These are phyloP conservation scores for Xylaria multiplex DNA, from an alignment of 2,329 filamentous ascomycete genomes.

Conservation along the genomic window DNA sequence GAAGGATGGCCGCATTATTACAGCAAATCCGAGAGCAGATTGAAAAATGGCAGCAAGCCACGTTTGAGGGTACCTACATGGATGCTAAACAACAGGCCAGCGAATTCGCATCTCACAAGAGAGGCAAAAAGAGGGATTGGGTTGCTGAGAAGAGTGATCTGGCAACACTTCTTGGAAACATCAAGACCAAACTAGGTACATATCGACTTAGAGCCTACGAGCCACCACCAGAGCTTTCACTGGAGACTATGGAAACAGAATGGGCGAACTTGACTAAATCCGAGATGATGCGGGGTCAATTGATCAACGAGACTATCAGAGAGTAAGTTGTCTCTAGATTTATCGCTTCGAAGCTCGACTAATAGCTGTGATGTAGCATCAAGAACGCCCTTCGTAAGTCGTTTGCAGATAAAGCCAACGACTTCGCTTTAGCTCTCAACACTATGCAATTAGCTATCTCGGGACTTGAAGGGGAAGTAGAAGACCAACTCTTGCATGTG, in stretches of 20 bases:
- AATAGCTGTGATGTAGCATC: constrained; percentile 67
- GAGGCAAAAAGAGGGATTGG: constrained; percentile 90
- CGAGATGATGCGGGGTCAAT: constrained; percentile 87
- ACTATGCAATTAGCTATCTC: constrained; percentile 95
- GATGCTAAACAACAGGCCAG: constrained; percentile 89
- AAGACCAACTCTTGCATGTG: constrained; percentile 91
- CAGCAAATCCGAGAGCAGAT: constrained; percentile 78
- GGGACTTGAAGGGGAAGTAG: constrained; percentile 95
- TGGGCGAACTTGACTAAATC: constrained; percentile 83
- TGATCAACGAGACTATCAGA: constrained; percentile 98
- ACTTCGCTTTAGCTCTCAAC: constrained; percentile 94
- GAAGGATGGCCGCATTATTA: constrained; percentile 85
- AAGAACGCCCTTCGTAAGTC: constrained; percentile 92
- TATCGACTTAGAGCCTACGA: constrained; percentile 92
- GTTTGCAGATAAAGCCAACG: constrained; percentile 98
- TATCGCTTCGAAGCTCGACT: neutral
- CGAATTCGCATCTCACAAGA: constrained; percentile 89
- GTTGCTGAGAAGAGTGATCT: constrained; percentile 98
- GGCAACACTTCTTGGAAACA: constrained; percentile 91
- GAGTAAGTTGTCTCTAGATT: constrained; percentile 67
- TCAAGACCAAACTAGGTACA: constrained; percentile 97
- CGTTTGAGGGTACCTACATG: constrained; percentile 89
- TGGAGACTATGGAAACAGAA: constrained; percentile 83
- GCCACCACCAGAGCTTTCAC: constrained; percentile 82
- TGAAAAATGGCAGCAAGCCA: constrained; percentile 78